Evolutionary conservation across 495 filamentous ascomycete genomes (phyloP).

Genomic region (Xylaria castorea): DNA sequence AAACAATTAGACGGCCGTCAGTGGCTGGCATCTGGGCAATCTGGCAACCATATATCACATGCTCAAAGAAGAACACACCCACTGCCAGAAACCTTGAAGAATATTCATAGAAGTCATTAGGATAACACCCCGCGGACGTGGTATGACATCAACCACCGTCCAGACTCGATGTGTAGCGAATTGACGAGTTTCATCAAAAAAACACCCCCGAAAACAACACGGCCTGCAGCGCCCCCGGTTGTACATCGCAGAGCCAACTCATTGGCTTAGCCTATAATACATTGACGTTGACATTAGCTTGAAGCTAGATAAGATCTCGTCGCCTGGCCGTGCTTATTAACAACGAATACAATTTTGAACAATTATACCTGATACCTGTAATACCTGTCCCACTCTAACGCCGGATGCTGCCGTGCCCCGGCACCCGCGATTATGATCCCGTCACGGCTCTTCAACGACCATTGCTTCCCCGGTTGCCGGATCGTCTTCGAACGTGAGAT

Average conservation of each 20-base stretch:
- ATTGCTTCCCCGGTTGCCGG: slow-evolving; percentile 39
- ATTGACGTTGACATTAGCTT: neutral
- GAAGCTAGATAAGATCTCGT: neutral
- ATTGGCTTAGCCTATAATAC: slow-evolving; percentile 14
- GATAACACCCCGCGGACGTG: neutral
- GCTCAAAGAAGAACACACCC: slow-evolving; percentile 2
- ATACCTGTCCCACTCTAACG: neutral
- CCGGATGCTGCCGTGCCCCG: neutral
- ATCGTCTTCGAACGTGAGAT: slow-evolving; percentile 64
- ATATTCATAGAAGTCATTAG: neutral
- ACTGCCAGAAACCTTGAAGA: slow-evolving; percentile 10
- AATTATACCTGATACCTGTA: neutral
- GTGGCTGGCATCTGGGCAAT: neutral
- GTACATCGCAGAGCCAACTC: slow-evolving; percentile 16
- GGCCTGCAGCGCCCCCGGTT: slow-evolving; percentile 3
- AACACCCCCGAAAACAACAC: neutral
- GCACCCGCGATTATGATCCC: neutral
- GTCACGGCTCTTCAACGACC: slow-evolving; percentile 35
- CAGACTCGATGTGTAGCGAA: slow-evolving; percentile 2
- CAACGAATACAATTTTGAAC: neutral
- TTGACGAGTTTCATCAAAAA: neutral
- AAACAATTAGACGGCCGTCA: neutral
- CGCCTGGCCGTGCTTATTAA: neutral
- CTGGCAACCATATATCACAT: neutral
- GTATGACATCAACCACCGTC: slow-evolving; percentile 7